Evolutionary conservation across 2,329 filamentous ascomycete genomes (phyloP).

Genomic region (Sphaerostilbella broomeana): DNA sequence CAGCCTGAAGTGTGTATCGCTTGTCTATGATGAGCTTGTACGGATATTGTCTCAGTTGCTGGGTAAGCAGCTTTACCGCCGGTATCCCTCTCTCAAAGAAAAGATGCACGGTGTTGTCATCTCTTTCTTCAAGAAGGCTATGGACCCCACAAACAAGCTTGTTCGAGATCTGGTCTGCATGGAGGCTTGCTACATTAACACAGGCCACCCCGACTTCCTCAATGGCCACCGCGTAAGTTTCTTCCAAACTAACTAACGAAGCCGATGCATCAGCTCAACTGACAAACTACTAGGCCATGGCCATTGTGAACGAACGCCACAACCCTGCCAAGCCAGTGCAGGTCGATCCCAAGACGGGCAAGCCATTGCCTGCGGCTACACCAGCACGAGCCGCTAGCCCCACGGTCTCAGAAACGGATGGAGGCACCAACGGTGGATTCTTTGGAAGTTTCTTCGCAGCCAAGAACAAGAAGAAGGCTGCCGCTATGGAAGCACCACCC

Average conservation of each 20-base stretch:
- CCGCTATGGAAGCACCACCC: constrained; percentile 96
- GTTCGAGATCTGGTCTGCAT: constrained; percentile 88
- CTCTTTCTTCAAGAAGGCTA: constrained; percentile 92
- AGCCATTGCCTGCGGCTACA: constrained; percentile 66
- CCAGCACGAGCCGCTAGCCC: constrained; percentile 73
- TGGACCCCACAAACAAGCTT: constrained; percentile 97
- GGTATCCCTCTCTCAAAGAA: constrained; percentile 93
- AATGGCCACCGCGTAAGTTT: constrained; percentile 76
- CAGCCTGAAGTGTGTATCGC: constrained; percentile 91
- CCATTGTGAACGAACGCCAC: constrained; percentile 91
- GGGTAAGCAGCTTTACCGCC: constrained; percentile 79
- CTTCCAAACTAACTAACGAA: background rate
- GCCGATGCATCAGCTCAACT: too few relatives aligned
- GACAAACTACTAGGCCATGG: constrained; percentile 63
- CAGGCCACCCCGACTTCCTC: constrained; percentile 93
- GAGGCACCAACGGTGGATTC: constrained; percentile 65
- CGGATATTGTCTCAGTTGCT: constrained; percentile 89
- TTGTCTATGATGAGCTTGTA: constrained; percentile 96
- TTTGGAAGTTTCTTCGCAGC: constrained; percentile 98
- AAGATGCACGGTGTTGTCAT: constrained; percentile 94
- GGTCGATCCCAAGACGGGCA: constrained; percentile 97
- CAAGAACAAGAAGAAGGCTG: constrained; percentile 99
- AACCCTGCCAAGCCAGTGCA: constrained; percentile 77
- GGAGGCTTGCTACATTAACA: constrained; percentile 98
- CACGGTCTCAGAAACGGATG: constrained; percentile 49